Evolutionary conservation across 202 grass and related monocot genomes (phyloP), one percentile per base, ranked within the genome.

Genomic region (Setaria italica): DNA sequence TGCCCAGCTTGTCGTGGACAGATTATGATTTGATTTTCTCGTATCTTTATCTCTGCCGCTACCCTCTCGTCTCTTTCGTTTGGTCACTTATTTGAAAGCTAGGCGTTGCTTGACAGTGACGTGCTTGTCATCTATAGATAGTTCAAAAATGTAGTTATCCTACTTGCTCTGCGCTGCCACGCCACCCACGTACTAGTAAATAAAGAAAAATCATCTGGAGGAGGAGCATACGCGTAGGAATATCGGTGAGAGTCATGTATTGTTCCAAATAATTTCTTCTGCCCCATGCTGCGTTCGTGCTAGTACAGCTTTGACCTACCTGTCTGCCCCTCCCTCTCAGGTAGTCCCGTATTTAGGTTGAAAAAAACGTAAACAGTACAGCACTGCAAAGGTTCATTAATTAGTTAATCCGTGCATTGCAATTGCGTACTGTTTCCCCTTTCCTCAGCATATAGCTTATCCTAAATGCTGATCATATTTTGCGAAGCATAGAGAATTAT

Each of bases 361-460:
- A 74, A 74, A 46, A 87, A 87, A 81, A 81, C 48, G 77, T 57
- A 50, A 62, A 13, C 33, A 42, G 59, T 29, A 66, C 58, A 58
- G 5, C 37, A 67, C 13, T 2, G 17, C 69, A 35, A 10, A 50
- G 39, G 7, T 21, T 21, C 20, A 58, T 58, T 50, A 50, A 50
- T 50, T 13, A 15, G 4, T 50, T 41, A 41, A 41, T 11, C 3
- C 13, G 48, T 50, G 13, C 48, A 50, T 3, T 15, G 12, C 11
- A 50, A 50, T 14, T 14, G 48, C 48, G 43, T 46, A 10, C 9
- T 46, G 43, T 46, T 46, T 10, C 43, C 43, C 9, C 3, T 50
- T 50, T 11, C 48, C 48, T 15, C 48, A 50, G 12, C 48, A 50
- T 25, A 25, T 2, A 47, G 45, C 45, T 50, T 50, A 50, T 50